phyloP scores from a whole-genome alignment of 1,139 yeast species.

The Casaregolazyma lundiana region DNA sequence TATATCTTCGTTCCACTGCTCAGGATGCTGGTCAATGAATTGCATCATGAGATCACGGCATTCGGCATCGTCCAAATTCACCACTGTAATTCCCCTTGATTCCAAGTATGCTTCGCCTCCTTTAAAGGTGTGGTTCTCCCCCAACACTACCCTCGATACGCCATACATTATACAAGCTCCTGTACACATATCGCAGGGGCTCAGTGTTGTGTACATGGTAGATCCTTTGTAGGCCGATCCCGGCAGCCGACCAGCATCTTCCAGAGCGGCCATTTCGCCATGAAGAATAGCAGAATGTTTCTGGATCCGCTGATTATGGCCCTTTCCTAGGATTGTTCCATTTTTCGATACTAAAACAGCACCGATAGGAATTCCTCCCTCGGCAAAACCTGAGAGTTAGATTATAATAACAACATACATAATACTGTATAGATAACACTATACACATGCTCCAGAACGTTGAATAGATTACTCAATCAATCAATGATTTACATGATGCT shows the following conservation, averaged over 20 bases:
- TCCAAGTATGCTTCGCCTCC: slow-evolving; percentile 74
- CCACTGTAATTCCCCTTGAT: slow-evolving; percentile 66
- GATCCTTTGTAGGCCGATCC: slow-evolving; percentile 53
- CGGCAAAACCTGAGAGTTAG: slow-evolving; percentile 46
- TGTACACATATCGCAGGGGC: slow-evolving; percentile 93
- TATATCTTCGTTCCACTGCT: slow-evolving; percentile 86
- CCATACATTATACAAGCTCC: slow-evolving; percentile 92
- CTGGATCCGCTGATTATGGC: slow-evolving; percentile 87
- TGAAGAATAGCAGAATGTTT: slow-evolving; percentile 70
- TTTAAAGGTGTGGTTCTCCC: slow-evolving; percentile 73
- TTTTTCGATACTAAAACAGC: slow-evolving; percentile 68
- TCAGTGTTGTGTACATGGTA: slow-evolving; percentile 77
- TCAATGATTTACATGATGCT: background rate
- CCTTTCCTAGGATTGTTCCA: slow-evolving; percentile 77
- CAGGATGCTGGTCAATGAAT: slow-evolving; percentile 73
- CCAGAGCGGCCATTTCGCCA: slow-evolving; percentile 86
- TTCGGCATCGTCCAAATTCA: slow-evolving; percentile 58
- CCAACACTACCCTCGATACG: slow-evolving; percentile 76
- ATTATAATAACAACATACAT: background rate
- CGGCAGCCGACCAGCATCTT: slow-evolving; percentile 83
- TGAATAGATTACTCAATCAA: background rate
- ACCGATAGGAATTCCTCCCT: slow-evolving; percentile 93
- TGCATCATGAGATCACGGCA: slow-evolving; percentile 71
- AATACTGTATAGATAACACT: background rate
- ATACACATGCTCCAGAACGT: background rate